Evolutionary conservation across 805 yeast species (phyloP).

Genomic region (Cyberlindnera amylophila): DNA sequence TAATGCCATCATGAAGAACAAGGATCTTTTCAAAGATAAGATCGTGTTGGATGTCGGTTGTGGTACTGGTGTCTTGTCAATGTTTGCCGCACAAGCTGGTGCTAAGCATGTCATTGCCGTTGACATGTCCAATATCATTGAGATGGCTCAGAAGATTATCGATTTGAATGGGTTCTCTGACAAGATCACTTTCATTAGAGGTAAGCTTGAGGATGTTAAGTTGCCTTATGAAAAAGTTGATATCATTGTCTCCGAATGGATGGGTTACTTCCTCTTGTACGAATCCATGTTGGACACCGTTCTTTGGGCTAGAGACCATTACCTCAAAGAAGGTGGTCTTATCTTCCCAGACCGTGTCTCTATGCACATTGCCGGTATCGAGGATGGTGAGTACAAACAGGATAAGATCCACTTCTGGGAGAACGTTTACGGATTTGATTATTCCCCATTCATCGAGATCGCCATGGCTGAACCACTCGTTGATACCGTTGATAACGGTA

Average conservation of each 20-base stretch:
- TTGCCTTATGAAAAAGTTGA: conserved; percentile 88
- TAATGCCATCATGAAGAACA: conserved; percentile 87
- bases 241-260: conserved; percentile 96
- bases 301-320: conserved; percentile 87
- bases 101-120: conserved; percentile 97
- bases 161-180: conserved; percentile 79
- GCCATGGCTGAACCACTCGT: conserved; percentile 94
- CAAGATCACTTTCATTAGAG: conserved; percentile 83
- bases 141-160: conserved; percentile 89
- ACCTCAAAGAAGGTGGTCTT: conserved; percentile 72
- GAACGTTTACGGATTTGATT: conserved; percentile 95
- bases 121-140: conserved; percentile 95
- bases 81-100: conserved; percentile 99
- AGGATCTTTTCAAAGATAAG: conserved; percentile 85
- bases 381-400: conserved; percentile 86
- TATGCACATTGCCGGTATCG: conserved; percentile 86
- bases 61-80: conserved; percentile 95
- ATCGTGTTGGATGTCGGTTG: conserved; percentile 97
- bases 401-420: conserved; percentile 95
- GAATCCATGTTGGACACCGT: conserved; percentile 99
- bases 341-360: conserved; percentile 93
- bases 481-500: conserved; percentile 81
- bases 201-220: conserved; percentile 89
- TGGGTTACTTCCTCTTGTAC: conserved; percentile 95
- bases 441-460: conserved; percentile 79